Percentiles rank a stretch among this genome's conserved stretches.
Evolutionary conservation across 768 basidiomycete genomes (phyloP).

Genomic region (Kwoniella shandongensis): DNA sequence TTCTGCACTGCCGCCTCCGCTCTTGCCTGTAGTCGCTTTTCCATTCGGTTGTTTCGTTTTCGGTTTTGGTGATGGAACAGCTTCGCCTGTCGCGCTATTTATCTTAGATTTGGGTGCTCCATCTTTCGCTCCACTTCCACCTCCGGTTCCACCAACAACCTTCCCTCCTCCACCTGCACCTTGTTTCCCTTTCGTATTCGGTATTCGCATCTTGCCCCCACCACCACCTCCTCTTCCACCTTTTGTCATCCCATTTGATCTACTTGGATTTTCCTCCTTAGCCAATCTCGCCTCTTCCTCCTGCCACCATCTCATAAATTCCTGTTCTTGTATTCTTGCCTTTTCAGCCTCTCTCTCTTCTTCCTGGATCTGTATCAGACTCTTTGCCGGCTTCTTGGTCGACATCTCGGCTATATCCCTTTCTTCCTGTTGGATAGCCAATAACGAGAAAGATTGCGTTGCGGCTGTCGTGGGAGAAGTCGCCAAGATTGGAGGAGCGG

Average conservation of each 20-base stretch:
- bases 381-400: constrained; percentile 58
- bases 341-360: constrained; percentile 60
- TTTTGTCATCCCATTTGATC: too few species aligned
- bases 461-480: constrained; percentile 55
- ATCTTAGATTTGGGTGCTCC: background rate
- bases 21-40: too few species aligned
- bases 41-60: too few species aligned
- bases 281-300: constrained; percentile 59
- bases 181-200: background rate
- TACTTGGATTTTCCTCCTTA: background rate
- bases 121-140: background rate
- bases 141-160: constrained; percentile 3
- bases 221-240: constrained; percentile 1
- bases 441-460: constrained; percentile 62
- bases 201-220: background rate
- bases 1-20: too few species aligned
- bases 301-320: constrained; percentile 87
- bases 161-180: background rate
- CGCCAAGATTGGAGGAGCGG: constrained; percentile 31
- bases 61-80: too few species aligned
- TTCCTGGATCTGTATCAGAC: constrained; percentile 78
- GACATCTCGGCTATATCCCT: constrained; percentile 58
- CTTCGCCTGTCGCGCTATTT: too few species aligned
- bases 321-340: constrained; percentile 61
- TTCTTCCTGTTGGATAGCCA: constrained; percentile 81